Conservation (phyloP, 345 rosid species). For the Boechera divaricarpa region DNA sequence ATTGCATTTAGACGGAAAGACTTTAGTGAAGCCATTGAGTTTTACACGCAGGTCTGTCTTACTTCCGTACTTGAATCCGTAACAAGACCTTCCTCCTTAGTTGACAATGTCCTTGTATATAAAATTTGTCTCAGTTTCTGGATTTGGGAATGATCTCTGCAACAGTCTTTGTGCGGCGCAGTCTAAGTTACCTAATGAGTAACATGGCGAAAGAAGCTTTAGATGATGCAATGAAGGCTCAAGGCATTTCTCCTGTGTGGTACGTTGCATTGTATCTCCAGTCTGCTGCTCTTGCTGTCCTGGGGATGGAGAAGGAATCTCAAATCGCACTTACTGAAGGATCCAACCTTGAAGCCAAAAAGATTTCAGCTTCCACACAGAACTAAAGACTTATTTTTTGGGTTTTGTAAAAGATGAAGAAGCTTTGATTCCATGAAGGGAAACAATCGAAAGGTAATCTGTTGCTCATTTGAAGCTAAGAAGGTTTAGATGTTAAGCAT, state of each 20-base stretch:
- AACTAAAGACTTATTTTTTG: background rate
- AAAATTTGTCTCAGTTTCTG: constrained; percentile 59
- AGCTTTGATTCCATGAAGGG: background rate
- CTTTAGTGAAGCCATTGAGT: constrained; percentile 63
- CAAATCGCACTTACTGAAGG: constrained; percentile 72
- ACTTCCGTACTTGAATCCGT: background rate
- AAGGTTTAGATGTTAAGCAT: constrained; percentile 16
- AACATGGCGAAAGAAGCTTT: constrained; percentile 72
- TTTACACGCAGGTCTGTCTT: constrained; percentile 71
- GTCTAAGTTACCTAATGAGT: constrained; percentile 69
- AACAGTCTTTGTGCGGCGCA: constrained; percentile 73
- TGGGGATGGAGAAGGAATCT: constrained; percentile 79
- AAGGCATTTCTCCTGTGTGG: constrained; percentile 78
- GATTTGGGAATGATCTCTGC: constrained; percentile 81
- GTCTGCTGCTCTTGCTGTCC: constrained; percentile 62
- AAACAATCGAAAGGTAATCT: background rate
- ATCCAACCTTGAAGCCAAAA: constrained; percentile 63
- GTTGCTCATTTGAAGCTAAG: constrained; percentile 4
- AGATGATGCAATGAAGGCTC: constrained; percentile 78
- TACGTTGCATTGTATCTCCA: constrained; percentile 79
- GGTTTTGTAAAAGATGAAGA: constrained; percentile 12
- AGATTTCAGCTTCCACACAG: constrained; percentile 31
- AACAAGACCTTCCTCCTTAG: constrained; percentile 18
- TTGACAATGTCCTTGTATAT: constrained; percentile 19
- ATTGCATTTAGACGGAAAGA: constrained; percentile 75